A percentile compares a stretch with the other conserved stretches of the same genome.
These are phyloP conservation scores for Thielaviopsis populi DNA, from an alignment of 2,329 filamentous ascomycete species.

Conservation along the genomic window DNA sequence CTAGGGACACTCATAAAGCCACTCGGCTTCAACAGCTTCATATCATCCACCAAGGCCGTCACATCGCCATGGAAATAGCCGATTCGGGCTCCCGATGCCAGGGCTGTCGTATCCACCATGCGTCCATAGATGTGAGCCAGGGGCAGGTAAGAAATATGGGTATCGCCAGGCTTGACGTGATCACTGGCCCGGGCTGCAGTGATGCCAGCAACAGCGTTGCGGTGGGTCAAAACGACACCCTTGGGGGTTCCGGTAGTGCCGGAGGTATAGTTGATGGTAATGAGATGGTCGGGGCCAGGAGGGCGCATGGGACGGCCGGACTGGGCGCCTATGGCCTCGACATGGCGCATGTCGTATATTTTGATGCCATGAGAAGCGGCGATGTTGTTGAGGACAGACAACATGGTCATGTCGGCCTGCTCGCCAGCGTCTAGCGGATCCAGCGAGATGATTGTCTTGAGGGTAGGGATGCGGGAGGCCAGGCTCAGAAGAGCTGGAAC, in stretches of 20 bases:
- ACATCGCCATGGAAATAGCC: conserved; percentile 95
- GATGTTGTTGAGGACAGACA: conserved; percentile 58
- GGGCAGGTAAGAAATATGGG: conserved; percentile 74
- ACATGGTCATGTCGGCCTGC: conserved; percentile 61
- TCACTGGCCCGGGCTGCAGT: conserved; percentile 43
- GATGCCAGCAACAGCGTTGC: conserved; percentile 61
- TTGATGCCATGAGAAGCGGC: conserved; percentile 59
- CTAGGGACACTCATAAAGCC: conserved; percentile 79
- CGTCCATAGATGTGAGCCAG: conserved; percentile 90
- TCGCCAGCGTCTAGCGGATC: conserved; percentile 75
- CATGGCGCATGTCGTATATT: conserved; percentile 64
- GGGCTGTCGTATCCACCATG: conserved; percentile 58
- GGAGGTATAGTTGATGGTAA: conserved; percentile 86
- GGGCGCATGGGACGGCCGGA: conserved; percentile 56
- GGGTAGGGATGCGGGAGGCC: conserved; percentile 53
- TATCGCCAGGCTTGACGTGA: conserved; percentile 38
- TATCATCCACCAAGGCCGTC: conserved; percentile 69
- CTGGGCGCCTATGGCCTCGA: conserved; percentile 64
- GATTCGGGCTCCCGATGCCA: conserved; percentile 58
- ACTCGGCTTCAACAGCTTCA: conserved; percentile 75
- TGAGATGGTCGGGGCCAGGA: conserved; percentile 57
- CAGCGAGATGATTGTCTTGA: conserved; percentile 80
- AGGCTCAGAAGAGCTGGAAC: conserved; percentile 71
- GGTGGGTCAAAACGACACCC: conserved; percentile 70
- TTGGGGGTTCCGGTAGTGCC: conserved; percentile 74